phyloP scores from a whole-genome alignment of 2,329 filamentous ascomycete genomes.

The Cladosporium sp. region DNA sequence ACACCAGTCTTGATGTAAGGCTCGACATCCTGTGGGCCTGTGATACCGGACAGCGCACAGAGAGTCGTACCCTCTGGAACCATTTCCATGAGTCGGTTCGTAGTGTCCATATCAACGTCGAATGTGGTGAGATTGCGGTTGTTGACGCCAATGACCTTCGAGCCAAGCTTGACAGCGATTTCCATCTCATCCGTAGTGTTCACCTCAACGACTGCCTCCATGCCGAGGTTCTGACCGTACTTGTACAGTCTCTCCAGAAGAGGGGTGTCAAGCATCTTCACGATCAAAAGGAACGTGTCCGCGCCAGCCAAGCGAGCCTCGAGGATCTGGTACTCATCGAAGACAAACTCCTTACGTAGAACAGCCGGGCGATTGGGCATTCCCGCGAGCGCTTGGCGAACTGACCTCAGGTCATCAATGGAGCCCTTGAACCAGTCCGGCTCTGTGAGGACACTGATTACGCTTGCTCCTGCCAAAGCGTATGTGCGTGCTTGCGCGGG shows the following conservation, averaged over 20 bases:
- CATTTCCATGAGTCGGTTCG: constrained; percentile 68
- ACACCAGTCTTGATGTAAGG: constrained; percentile 86
- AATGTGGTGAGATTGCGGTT: constrained; percentile 96
- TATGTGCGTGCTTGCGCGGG: constrained; percentile 88
- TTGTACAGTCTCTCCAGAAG: constrained; percentile 73
- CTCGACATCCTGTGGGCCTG: constrained; percentile 78
- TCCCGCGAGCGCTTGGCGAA: constrained; percentile 80
- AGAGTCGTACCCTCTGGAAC: constrained; percentile 83
- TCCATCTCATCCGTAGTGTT: constrained; percentile 93
- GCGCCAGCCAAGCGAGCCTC: constrained; percentile 90
- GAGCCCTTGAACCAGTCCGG: constrained; percentile 99
- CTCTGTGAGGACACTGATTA: constrained; percentile 97
- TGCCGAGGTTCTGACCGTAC: constrained; percentile 84
- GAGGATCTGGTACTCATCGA: constrained; percentile 96
- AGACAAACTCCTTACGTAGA: constrained; percentile 93
- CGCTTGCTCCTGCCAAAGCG: constrained; percentile 87
- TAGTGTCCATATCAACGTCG: constrained; percentile 86
- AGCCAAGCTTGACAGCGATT: constrained; percentile 75
- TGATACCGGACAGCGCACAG: constrained; percentile 91
- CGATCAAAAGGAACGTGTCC: constrained; percentile 90
- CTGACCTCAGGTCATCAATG: constrained; percentile 84
- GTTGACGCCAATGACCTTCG: constrained; percentile 93
- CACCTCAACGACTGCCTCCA: constrained; percentile 97
- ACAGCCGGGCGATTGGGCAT: constrained; percentile 92
- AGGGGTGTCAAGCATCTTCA: constrained; percentile 87